Conservation (phyloP, 305 asterid species). For the Fraxinus platypoda region DNA sequence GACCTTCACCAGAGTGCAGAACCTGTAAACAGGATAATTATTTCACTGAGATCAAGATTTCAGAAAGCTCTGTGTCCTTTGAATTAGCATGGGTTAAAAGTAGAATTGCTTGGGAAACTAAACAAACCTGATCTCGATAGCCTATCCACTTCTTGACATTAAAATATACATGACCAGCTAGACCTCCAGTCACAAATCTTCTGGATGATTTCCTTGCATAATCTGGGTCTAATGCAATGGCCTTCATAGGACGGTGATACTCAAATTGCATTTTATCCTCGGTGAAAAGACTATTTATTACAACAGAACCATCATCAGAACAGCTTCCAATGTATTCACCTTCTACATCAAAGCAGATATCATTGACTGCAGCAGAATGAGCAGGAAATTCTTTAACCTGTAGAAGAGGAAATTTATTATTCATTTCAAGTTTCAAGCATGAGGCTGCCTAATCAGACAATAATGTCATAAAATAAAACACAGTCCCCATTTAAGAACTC, state of each 20-base stretch:
- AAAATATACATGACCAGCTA: slow-evolving; percentile 86
- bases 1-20: slow-evolving; percentile 98
- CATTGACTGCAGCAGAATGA: slow-evolving; percentile 90
- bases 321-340: slow-evolving; percentile 99
- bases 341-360: slow-evolving; percentile 87
- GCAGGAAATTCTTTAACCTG: slow-evolving; percentile 86
- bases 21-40: slow-evolving; percentile 51
- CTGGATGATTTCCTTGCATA: slow-evolving; percentile 82
- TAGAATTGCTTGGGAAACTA: slow-evolving; percentile 29
- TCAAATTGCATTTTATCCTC: slow-evolving; percentile 90
- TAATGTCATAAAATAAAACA: slow-evolving; percentile 14
- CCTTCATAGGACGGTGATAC: slow-evolving; percentile 95
- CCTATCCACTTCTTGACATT: slow-evolving; percentile 94
- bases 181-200: slow-evolving; percentile 96
- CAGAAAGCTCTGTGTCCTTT: slow-evolving; percentile 19
- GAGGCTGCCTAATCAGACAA: slow-evolving; percentile 18
- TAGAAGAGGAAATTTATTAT: slow-evolving; percentile 28
- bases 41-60: slow-evolving; percentile 26
- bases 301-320: slow-evolving; percentile 96
- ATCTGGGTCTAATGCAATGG: slow-evolving; percentile 94
- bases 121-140: slow-evolving; percentile 83
- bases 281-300: slow-evolving; percentile 79
- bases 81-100: slow-evolving; percentile 19
- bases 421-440: slow-evolving; percentile 18
- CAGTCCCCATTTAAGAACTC: slow-evolving; percentile 1